Percentiles rank a stretch among this genome's conserved stretches.
Evolutionary conservation across 345 rosid species (phyloP).

Genomic region (Citrus sp.): DNA sequence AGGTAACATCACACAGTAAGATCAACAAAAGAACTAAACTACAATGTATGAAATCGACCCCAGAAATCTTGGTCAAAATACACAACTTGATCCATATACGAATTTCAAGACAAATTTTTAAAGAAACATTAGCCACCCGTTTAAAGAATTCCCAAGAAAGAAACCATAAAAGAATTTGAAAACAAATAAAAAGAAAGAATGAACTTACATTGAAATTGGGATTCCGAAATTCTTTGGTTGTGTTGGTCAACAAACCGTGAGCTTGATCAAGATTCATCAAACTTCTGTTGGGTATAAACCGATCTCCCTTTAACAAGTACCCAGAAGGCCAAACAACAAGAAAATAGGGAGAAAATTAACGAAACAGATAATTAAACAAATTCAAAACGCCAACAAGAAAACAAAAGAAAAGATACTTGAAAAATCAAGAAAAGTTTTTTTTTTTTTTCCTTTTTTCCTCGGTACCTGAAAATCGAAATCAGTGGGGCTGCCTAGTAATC

Average conservation of each 20-base stretch:
- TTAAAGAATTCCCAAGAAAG: background rate
- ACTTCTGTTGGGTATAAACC: conserved; percentile 49
- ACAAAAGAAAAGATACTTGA: background rate
- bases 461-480: conserved; percentile 36
- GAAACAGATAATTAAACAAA: background rate
- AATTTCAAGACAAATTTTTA: background rate
- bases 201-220: conserved; percentile 26
- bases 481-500: conserved; percentile 34
- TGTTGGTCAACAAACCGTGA: conserved; percentile 39
- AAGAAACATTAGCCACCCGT: background rate
- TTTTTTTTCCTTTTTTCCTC: background rate
- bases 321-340: conserved; percentile 9
- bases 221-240: conserved; percentile 8
- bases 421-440: background rate
- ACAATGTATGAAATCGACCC: background rate
- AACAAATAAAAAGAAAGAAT: background rate
- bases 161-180: background rate
- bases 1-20: background rate
- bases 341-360: background rate
- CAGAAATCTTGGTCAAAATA: background rate
- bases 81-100: background rate
- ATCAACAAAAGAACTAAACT: background rate
- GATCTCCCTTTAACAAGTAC: conserved; percentile 34
- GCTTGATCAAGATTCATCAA: conserved; percentile 65
- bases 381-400: background rate